phyloP scores from a whole-genome alignment of 2,329 filamentous ascomycete species.

The Colletotrichum viniferum region DNA sequence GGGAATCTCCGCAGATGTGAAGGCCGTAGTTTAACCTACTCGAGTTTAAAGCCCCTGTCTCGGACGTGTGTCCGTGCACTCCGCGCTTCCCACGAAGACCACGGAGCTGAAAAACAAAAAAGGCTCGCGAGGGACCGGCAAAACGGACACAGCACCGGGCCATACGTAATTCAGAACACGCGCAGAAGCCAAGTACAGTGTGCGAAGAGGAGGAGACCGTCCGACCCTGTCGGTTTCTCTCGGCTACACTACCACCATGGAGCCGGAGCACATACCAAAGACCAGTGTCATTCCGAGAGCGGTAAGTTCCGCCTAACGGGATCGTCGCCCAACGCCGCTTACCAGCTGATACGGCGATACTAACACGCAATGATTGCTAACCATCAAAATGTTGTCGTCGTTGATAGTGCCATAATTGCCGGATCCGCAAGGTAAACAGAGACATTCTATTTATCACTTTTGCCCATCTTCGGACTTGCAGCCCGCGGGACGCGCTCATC shows the following conservation, averaged over 20 bases:
- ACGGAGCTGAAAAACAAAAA: constrained; percentile 4
- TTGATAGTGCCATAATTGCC: constrained; percentile 9
- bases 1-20: not conserved
- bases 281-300: constrained; percentile 13
- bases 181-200: not conserved
- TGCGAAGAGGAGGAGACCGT: not conserved
- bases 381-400: not conserved
- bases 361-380: not conserved
- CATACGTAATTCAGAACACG: not conserved
- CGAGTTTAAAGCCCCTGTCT: not conserved
- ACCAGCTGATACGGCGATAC: not conserved
- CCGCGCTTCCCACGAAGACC: not conserved
- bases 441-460: not conserved
- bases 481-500: not conserved
- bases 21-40: not conserved
- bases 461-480: not conserved
- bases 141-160: not conserved
- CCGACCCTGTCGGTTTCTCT: not conserved
- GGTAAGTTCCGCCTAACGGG: not conserved
- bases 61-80: not conserved
- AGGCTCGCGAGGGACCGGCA: not conserved
- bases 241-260: not conserved
- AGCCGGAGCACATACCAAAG: not conserved
- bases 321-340: not conserved
- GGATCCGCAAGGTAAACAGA: constrained; percentile 5